Percentiles rank a stretch among this genome's conserved stretches.
phyloP scores from a whole-genome alignment of 2,329 filamentous ascomycete genomes.

The Simplicillium sp. region DNA sequence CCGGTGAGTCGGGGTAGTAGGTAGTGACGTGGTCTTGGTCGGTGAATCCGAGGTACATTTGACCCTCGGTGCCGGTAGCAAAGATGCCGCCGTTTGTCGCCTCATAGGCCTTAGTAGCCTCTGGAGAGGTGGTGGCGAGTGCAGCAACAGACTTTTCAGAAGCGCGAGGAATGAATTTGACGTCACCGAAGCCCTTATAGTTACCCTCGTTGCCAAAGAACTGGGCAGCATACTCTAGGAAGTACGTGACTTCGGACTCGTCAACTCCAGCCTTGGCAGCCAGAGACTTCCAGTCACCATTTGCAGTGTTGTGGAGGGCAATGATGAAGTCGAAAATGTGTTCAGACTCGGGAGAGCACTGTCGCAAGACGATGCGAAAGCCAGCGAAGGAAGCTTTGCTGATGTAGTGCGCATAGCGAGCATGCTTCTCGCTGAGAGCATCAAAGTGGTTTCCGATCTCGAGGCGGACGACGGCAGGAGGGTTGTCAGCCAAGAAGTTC shows the following conservation, averaged over 20 bases:
- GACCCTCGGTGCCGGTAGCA: constrained; percentile 49
- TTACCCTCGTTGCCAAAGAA: constrained; percentile 76
- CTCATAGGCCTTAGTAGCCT: constrained; percentile 55
- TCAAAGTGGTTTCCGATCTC: constrained; percentile 92
- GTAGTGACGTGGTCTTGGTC: constrained; percentile 70
- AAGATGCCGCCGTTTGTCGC: constrained; percentile 66
- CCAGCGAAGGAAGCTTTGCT: constrained; percentile 72
- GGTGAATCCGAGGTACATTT: constrained; percentile 69
- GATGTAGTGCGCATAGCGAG: constrained; percentile 86
- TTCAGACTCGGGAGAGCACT: constrained; percentile 75
- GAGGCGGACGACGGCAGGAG: constrained; percentile 78
- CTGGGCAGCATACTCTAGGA: constrained; percentile 69
- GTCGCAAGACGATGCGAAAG: constrained; percentile 67
- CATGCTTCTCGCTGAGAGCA: constrained; percentile 62
- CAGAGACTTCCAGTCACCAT: constrained; percentile 63
- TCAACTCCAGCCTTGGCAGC: constrained; percentile 55
- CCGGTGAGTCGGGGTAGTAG: constrained; percentile 70
- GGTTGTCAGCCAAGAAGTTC: constrained; percentile 85
- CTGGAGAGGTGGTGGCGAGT: constrained; percentile 50
- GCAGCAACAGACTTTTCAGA: constrained; percentile 53
- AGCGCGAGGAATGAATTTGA: constrained; percentile 72
- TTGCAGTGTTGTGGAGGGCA: constrained; percentile 54
- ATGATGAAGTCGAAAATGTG: constrained; percentile 75
- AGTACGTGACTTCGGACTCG: constrained; percentile 53
- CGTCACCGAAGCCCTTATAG: constrained; percentile 81